Evolutionary conservation across 192 early-diverging fungal species (phyloP).

Genomic region (Lunasporangiospora selenospora): DNA sequence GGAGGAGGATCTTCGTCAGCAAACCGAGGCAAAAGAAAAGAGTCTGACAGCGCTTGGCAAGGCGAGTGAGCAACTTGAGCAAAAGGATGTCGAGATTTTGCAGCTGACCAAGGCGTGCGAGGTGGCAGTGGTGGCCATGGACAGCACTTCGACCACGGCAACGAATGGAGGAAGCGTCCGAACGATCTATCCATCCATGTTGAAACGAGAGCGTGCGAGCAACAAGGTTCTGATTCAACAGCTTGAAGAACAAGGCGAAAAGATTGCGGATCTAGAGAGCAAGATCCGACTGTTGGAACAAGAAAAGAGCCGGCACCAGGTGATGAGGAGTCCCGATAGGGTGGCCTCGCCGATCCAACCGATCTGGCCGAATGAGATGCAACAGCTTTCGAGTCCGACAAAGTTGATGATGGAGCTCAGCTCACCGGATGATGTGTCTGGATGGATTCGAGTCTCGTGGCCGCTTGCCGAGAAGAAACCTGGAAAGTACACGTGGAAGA

Average conservation of each 20-base stretch:
- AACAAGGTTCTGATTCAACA: constrained; percentile 45
- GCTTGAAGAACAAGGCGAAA: constrained; percentile 45
- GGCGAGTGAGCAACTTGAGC: constrained; percentile 20
- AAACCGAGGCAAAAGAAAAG: constrained; percentile 2
- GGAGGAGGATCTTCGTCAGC: constrained; percentile 20
- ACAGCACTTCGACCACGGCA: constrained; percentile 4
- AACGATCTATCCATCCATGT: constrained; percentile 43
- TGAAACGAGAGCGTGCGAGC: constrained; percentile 41
- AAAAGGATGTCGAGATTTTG: constrained; percentile 20
- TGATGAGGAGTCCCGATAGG: constrained; percentile 26
- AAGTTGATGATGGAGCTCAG: constrained; percentile 42
- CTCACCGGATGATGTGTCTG: constrained; percentile 28
- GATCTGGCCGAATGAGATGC: constrained; percentile 9
- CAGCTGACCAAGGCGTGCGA: constrained; percentile 42
- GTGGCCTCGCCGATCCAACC: constrained; percentile 31
- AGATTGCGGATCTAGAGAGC: constrained; percentile 38
- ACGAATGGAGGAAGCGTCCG: constrained; percentile 31
- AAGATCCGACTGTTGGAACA: constrained; percentile 38
- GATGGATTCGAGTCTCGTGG: constrained; percentile 44
- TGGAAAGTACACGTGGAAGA: constrained; percentile 43
- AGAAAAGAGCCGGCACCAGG: constrained; percentile 30
- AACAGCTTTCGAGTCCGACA: constrained; percentile 15
- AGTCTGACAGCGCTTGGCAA: constrained; percentile 10
- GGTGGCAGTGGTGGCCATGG: constrained; percentile 32
- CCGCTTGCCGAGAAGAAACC: constrained; percentile 26